Base-by-base conservation (phyloP, 169 alveolate genomes). In the Cryptosporidium parvum region DNA sequence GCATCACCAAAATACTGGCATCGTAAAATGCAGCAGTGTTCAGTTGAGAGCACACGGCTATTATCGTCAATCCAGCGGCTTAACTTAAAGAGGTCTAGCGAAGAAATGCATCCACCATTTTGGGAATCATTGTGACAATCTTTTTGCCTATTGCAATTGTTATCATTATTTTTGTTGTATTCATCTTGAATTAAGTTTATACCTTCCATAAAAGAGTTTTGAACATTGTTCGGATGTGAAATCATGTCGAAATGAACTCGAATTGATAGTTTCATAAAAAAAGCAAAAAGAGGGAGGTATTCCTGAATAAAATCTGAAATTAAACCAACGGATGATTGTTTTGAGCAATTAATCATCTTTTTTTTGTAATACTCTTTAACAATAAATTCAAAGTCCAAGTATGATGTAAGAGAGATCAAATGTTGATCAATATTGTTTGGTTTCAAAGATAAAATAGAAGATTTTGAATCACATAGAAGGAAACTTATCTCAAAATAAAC, bases 21-120 rank as follows among this genome's bases (percentile, higher is more conserved):
- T 26, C 89, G 48, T 23, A 80, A 39, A 21, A 62, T 73, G n/a
- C 51, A 61, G 42, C 89, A 80, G 35, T 80, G 56, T 80, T 80
- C 89, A 35, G 51, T 18, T 44, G 65, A 61, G 3, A 80, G 31
- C 16, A 80, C 62, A 18, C 89, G 56, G 44, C 89, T 80, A 45
- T 39, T 80, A 26, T 29, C 53, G 31, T 80, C 89, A 42, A 80
- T 26, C 89, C 89, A 80, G 31, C 12, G 23, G 9, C 37, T 23
- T 2, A 65, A 26, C 42, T 44, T 67, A 18, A 45, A 45, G 21
- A 16, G n/a, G 33, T 80, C 44, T 5, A 8, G 12, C 10, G 26
- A 16, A 31, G 45, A 52, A 44, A 39, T n/a, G 6, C 44, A 35
- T 65, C 31, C 26, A 37, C 35, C 52, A 33, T 12, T 39, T 33